Evolutionary conservation across 2,329 filamentous ascomycete species (phyloP).

Genomic region (Ophiognomonia clavigignenti-juglandacearum): DNA sequence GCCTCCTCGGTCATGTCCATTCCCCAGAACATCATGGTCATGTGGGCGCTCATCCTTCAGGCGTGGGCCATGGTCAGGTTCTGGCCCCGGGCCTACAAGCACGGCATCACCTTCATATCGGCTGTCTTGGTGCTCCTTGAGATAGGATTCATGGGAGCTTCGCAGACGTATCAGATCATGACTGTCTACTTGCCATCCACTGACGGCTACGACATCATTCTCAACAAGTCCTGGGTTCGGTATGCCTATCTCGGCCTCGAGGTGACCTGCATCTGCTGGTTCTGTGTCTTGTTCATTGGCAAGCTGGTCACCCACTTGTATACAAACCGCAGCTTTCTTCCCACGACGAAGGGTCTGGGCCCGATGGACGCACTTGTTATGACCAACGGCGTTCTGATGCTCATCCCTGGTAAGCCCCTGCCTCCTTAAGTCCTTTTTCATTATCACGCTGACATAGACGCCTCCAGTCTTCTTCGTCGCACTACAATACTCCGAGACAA

Average conservation of each 20-base stretch:
- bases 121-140: slow-evolving; percentile 25
- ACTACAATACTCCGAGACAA: slow-evolving; percentile 37
- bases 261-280: slow-evolving; percentile 36
- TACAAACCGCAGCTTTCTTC: slow-evolving; percentile 41
- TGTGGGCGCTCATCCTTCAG: slow-evolving; percentile 45
- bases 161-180: slow-evolving; percentile 31
- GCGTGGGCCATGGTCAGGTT: slow-evolving; percentile 48
- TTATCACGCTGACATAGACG: slow-evolving; percentile 2
- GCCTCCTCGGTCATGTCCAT: slow-evolving; percentile 37
- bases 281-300: slow-evolving; percentile 50
- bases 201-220: neutral
- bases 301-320: slow-evolving; percentile 45
- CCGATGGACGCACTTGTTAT: slow-evolving; percentile 52
- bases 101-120: slow-evolving; percentile 25
- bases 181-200: slow-evolving; percentile 22
- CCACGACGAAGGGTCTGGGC: slow-evolving; percentile 34
- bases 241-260: slow-evolving; percentile 29
- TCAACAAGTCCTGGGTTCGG: slow-evolving; percentile 30
- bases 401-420: slow-evolving; percentile 42
- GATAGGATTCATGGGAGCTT: slow-evolving; percentile 28
- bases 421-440: neutral
- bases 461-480: slow-evolving; percentile 44
- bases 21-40: slow-evolving; percentile 39
- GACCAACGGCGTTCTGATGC: slow-evolving; percentile 52
- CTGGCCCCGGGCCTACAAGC: slow-evolving; percentile 36